A percentile compares a stretch with the other conserved stretches of the same genome.
Evolutionary conservation across 108 stramenopile genomes (phyloP).

Genomic region (Fragilariopsis cylindrus): DNA sequence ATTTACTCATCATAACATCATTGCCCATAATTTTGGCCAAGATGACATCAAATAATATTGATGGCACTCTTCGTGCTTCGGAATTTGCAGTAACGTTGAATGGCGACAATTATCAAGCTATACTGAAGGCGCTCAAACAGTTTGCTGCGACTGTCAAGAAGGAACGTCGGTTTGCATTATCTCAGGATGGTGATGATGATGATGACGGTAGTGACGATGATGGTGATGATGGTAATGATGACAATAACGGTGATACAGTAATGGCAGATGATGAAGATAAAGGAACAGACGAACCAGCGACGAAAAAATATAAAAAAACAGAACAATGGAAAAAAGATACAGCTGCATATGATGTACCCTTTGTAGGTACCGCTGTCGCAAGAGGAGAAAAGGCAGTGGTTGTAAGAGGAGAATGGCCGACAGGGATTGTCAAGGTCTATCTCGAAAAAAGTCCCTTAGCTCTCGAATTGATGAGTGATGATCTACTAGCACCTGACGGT

Average conservation of each 20-base stretch:
- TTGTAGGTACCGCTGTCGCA: slow-evolving; percentile 81
- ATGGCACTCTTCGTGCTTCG: slow-evolving; percentile 57
- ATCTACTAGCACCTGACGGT: slow-evolving; percentile 48
- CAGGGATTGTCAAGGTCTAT: slow-evolving; percentile 77
- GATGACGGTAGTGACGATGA: slow-evolving; percentile 14
- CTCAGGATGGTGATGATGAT: slow-evolving; percentile 9
- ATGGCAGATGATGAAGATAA: slow-evolving; percentile 9
- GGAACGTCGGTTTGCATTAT: slow-evolving; percentile 51
- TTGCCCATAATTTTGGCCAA: not conserved
- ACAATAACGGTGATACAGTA: slow-evolving; percentile 29
- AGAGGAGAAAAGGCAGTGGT: slow-evolving; percentile 50
- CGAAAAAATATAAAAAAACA: slow-evolving; percentile 45
- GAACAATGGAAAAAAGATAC: slow-evolving; percentile 77
- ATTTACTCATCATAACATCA: no score
- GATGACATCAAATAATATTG: not conserved
- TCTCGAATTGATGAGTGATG: slow-evolving; percentile 60
- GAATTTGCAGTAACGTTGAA: slow-evolving; percentile 79
- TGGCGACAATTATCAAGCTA: slow-evolving; percentile 67
- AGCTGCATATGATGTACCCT: slow-evolving; percentile 74
- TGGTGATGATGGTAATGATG: slow-evolving; percentile 22
- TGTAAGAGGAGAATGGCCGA: slow-evolving; percentile 64
- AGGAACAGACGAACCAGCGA: slow-evolving; percentile 23
- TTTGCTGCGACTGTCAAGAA: slow-evolving; percentile 49
- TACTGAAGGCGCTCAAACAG: slow-evolving; percentile 48
- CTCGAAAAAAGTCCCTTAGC: slow-evolving; percentile 67